Base-by-base conservation (phyloP, 2,329 filamentous ascomycete species). In the Aspergillus texensis region DNA sequence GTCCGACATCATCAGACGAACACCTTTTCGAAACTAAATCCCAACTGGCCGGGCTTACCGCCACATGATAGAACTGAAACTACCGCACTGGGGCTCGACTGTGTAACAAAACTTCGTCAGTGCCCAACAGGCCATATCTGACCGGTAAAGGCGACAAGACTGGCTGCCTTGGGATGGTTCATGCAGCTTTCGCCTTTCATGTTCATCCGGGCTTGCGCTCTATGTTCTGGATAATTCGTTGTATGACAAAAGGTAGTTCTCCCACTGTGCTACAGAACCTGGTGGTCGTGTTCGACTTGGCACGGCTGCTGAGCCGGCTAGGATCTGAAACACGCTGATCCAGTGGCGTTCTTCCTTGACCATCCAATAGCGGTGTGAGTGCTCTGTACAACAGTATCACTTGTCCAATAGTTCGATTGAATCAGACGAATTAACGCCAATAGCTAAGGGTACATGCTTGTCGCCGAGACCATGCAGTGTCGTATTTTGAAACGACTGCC, bases 381-480 rank as follows among this genome's bases (percentile, higher is more conserved):
- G 12, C 34, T 48, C 50, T 30, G 54, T 60, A 60, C 58, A 63
- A 62, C 58, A 62, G 45, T 61, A 64, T 64, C 58, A 62, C 62
- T 62, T 50, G 59, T 60, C 58, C 58, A 60, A 54, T 60, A 50
- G 52, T 65, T 62, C 60, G 45, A 61, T 67, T 63, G 58, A 60
- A 57, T 59, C 60, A 61, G 62, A 62, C 58, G 45, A 39, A 61
- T 64, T 50, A 66, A 67, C 63, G 65, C 65, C 65, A 68, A 64
- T 68, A 68, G 65, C 65, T 67, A 55, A 39, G 52, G 39, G 32
- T 55, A 67, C 63, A 68, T 68, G 67, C 65, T 62, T 62, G 60
- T 68, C 69, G 62, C 67, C 66, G 68, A 67, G 58, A 67, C 63
- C 60, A 67, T 66, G 63, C 58, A 64, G 63, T 65, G 63, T 65